phyloP scores from a whole-genome alignment of 1,139 yeast species.

The Candida sp. region DNA sequence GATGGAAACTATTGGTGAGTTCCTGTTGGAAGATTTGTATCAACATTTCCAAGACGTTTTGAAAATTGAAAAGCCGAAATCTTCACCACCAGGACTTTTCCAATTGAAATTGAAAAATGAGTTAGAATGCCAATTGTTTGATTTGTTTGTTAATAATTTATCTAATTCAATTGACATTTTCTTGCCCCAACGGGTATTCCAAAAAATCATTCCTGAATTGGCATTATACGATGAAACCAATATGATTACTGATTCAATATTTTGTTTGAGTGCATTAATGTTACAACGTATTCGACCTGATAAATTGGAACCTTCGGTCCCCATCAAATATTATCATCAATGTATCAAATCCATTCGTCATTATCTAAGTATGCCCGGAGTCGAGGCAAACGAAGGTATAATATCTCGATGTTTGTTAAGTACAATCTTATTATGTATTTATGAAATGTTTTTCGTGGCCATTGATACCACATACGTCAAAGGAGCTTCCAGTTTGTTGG shows the following conservation, averaged over 20 bases:
- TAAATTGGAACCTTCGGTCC: constrained; percentile 24
- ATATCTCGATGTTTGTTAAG: constrained; percentile 35
- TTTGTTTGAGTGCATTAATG: constrained; percentile 33
- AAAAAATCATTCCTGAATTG: constrained; percentile 29
- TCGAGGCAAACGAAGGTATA: constrained; percentile 23
- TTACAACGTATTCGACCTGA: constrained; percentile 27
- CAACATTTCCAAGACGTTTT: constrained; percentile 22
- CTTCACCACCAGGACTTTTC: constrained; percentile 6
- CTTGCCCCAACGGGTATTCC: constrained; percentile 25
- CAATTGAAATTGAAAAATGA: constrained; percentile 17
- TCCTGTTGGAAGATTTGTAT: constrained; percentile 22
- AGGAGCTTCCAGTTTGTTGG: constrained; percentile 31
- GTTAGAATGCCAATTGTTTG: constrained; percentile 29
- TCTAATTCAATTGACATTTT: constrained; percentile 30
- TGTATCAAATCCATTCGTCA: constrained; percentile 30
- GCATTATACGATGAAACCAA: constrained; percentile 37
- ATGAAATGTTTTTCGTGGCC: constrained; percentile 36
- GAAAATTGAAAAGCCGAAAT: constrained; percentile 13
- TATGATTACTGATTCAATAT: constrained; percentile 31
- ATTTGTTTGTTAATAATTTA: constrained; percentile 27
- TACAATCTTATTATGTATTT: constrained; percentile 34
- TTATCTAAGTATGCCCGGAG: constrained; percentile 21
- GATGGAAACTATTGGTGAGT: constrained; percentile 14
- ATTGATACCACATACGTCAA: constrained; percentile 33
- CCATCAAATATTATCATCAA: constrained; percentile 35